Percentiles rank a stretch among this genome's conserved stretches.
phyloP scores from a whole-genome alignment of 2,329 filamentous ascomycete genomes.

The Rhexocercosporidium sp. region DNA sequence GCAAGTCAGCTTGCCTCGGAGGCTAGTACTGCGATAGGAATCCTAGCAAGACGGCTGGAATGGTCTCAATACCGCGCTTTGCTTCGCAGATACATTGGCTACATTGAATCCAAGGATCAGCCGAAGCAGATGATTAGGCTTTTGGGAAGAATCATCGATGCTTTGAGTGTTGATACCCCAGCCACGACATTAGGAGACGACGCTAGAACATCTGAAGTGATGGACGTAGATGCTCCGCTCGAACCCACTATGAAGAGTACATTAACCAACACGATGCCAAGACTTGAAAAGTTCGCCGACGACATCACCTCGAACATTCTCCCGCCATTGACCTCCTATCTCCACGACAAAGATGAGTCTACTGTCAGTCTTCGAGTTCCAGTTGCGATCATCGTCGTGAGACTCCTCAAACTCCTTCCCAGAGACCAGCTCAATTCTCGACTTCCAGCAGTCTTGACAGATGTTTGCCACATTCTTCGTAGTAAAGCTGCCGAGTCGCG shows the following conservation, averaged over 20 bases:
- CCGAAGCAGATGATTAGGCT: conserved; percentile 87
- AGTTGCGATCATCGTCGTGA: conserved; percentile 86
- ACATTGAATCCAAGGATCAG: conserved; percentile 79
- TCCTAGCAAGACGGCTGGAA: conserved; percentile 76
- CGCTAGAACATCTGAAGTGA: not conserved
- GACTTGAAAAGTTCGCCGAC: conserved; percentile 67
- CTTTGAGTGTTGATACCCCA: conserved; percentile 60
- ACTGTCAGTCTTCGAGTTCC: conserved; percentile 93
- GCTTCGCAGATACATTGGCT: conserved; percentile 82
- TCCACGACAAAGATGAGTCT: conserved; percentile 93
- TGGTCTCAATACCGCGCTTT: conserved; percentile 91
- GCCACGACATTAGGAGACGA: not conserved
- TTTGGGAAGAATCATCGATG: conserved; percentile 80
- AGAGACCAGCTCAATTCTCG: conserved; percentile 72
- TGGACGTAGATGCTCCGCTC: conserved; percentile 27
- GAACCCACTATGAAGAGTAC: conserved; percentile 42
- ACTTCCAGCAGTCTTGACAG: conserved; percentile 83
- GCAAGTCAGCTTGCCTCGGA: conserved; percentile 88
- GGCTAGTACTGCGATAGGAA: conserved; percentile 79
- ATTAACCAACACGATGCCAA: conserved; percentile 70
- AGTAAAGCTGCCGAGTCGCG: conserved; percentile 88
- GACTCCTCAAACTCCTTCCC: conserved; percentile 82
- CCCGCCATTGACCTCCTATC: conserved; percentile 79
- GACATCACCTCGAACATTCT: conserved; percentile 79
- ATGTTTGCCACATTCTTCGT: conserved; percentile 90